Base-by-base conservation (phyloP, 495 filamentous ascomycete genomes). In the Penicillium chermesinum region DNA sequence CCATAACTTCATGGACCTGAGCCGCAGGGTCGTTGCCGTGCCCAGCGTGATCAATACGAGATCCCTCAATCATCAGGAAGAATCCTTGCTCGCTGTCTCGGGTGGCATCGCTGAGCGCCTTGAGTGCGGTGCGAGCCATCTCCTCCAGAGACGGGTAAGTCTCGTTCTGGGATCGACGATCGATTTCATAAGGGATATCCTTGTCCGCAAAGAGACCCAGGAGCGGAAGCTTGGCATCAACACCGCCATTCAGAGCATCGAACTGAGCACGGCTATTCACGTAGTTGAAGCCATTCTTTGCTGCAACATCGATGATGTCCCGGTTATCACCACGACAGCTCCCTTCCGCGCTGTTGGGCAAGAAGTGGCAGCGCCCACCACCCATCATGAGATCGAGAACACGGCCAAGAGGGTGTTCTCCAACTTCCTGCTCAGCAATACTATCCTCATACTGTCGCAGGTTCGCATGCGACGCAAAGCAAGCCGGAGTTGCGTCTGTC, bases 31-130 rank as follows among this genome's bases (percentile, higher is more conserved):
- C 93, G 56, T 98, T 98, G 44, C 80, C 82, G 58, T 98, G 93
- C 10, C 90, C 94, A 2, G 93, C 91, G 64, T 98, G 94, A 53
- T 98, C 93, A 54, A 98, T 97, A 25, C 94, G 77, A 54, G 86
- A 91, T 4, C 93, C 93, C 64, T 98, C 93, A 49, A 98, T 91
- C 91, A 98, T 94, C 48, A 98, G 65, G 72, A 98, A 97, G 76
- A 98, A 98, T 1, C 93, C 93, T 64, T 96, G 80, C 18, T 96
- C 88, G 44, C 79, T 88, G 58, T 89, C 78, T 59, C 80, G 73
- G 0, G 94, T 97, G 0, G 91, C 94, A n/a, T 82, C 79, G 49
- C 83, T 82, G 13, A 98, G 76, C 2, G 85, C 84, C 21, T 70
- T 80, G 49, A 97, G 59, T 2, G 94, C 94, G 17, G 87, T 87